Base-by-base conservation (phyloP, 2,329 filamentous ascomycete genomes). In the Fusarium staphyleae region DNA sequence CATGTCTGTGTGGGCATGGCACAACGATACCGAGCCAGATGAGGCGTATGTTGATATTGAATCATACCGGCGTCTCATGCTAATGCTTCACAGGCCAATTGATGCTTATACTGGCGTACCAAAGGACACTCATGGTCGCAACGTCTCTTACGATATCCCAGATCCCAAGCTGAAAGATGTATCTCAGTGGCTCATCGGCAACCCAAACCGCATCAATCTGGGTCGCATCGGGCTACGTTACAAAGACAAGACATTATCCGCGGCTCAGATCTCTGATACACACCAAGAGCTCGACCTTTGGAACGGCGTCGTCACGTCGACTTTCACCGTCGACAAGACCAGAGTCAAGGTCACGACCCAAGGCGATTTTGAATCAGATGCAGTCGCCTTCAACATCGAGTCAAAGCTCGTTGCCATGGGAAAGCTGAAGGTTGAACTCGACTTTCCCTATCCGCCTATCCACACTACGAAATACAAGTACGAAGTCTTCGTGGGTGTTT, bases 161-260 rank as follows among this genome's bases (percentile, higher is more conserved):
- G 72, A 77, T 15, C 62, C 72, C 0, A 55, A 67, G 0, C 69
- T 76, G 4, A 74, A 72, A 4, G 62, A 66, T 11, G 63, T 73
- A 11, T 79, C 77, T 3, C 77, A 82, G 51, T 84, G 81, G 81
- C 67, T 84, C 15, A 81, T 81, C 24, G 72, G 74, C n/a, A 79
- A 78, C 36, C 76, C 75, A 0, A 77, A 79, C 18, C 71, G 76
- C 3, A 66, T 79, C 28, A 79, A 79, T 39, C 62, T 79, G 1
- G 76, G 75, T 2, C 70, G 75, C 1, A 73, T 78, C 13, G 75
- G 77, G 0, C 68, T 79, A 4, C 69, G 63, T 15, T 77, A 76
- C 35, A 66, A 68, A 14, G 67, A 62, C 0, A 32, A 52, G 0
- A 71, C 70, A 0, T 62, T 78, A 1, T 59, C 66, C 0, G 64